These are phyloP conservation scores for Pseudogymnoascus sp. DNA, from an alignment of 2,329 filamentous ascomycete genomes.

Conservation along the genomic window DNA sequence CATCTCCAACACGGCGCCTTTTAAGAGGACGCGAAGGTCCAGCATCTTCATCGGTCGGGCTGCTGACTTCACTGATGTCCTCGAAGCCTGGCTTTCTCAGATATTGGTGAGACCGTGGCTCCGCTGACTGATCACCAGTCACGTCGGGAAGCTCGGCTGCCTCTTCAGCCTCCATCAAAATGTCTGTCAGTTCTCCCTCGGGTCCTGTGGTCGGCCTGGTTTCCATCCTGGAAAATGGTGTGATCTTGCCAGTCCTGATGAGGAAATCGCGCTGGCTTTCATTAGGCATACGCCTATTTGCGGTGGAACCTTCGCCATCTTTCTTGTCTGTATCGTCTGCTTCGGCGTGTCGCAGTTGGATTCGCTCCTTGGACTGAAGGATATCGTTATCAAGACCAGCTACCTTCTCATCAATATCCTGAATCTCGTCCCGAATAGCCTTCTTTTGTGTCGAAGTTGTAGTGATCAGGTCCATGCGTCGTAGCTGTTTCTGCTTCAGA, in stretches of 20 bases:
- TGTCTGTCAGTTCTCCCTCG: constrained; percentile 65
- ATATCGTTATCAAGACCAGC: constrained; percentile 61
- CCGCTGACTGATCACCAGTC: constrained; percentile 38
- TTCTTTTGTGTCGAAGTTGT: constrained; percentile 1
- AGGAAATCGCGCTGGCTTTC: constrained; percentile 84
- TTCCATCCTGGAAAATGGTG: constrained; percentile 71
- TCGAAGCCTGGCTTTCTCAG: constrained; percentile 67
- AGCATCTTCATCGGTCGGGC: constrained; percentile 38
- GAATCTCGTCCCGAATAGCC: constrained; percentile 57
- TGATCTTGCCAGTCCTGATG: constrained; percentile 94
- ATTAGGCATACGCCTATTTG: constrained; percentile 59
- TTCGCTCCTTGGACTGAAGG: constrained; percentile 70
- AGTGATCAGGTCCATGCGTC: constrained; percentile 39
- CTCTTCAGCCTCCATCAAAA: constrained; percentile 71
- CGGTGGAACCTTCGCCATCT: constrained; percentile 37
- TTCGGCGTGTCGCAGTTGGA: constrained; percentile 62
- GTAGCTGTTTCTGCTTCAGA: constrained; percentile 54
- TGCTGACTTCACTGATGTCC: constrained; percentile 35
- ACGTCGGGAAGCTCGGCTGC: constrained; percentile 34
- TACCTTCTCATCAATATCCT: constrained; percentile 44
- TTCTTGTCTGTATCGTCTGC: constrained; percentile 37
- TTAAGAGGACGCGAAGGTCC: constrained; percentile 53
- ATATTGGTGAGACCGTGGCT: constrained; percentile 60
- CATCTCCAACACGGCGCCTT: constrained; percentile 39
- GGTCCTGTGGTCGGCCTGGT: constrained; percentile 49